phyloP scores from a whole-genome alignment of 495 filamentous ascomycete genomes.

The Penicillium silybi region DNA sequence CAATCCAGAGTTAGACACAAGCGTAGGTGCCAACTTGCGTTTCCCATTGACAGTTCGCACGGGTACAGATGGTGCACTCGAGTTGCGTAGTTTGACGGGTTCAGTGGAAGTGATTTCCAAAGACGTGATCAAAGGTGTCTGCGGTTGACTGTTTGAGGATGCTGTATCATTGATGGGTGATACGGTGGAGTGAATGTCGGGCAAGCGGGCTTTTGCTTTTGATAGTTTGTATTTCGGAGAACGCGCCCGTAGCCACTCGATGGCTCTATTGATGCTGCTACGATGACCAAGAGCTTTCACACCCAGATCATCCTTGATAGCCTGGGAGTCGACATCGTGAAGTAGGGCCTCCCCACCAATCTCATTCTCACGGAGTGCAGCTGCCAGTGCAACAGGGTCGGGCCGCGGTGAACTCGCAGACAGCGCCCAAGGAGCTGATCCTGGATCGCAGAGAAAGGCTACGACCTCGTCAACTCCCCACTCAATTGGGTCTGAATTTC shows the following conservation, averaged over 20 bases:
- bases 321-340: slow-evolving; percentile 37
- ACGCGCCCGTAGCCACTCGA: slow-evolving; percentile 38
- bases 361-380: slow-evolving; percentile 51
- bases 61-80: neutral
- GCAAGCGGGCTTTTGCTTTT: neutral
- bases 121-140: neutral
- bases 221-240: slow-evolving; percentile 38
- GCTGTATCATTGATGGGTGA: neutral
- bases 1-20: neutral
- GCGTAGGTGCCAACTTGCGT: neutral
- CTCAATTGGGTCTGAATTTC: slow-evolving; percentile 54
- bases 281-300: slow-evolving; percentile 46
- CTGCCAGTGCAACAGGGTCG: slow-evolving; percentile 47
- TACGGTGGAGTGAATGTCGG: neutral
- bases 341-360: slow-evolving; percentile 63
- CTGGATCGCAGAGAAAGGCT: slow-evolving; percentile 54
- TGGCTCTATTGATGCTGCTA: slow-evolving; percentile 40
- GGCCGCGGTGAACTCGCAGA: slow-evolving; percentile 40
- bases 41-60: neutral
- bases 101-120: neutral
- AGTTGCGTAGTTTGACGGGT: neutral
- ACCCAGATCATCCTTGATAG: slow-evolving; percentile 48
- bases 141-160: neutral
- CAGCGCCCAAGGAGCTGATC: slow-evolving; percentile 40
- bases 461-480: slow-evolving; percentile 68